These are phyloP conservation scores for Andrographis paniculata DNA, from an alignment of 305 asterid genomes.

Conservation along the genomic window DNA sequence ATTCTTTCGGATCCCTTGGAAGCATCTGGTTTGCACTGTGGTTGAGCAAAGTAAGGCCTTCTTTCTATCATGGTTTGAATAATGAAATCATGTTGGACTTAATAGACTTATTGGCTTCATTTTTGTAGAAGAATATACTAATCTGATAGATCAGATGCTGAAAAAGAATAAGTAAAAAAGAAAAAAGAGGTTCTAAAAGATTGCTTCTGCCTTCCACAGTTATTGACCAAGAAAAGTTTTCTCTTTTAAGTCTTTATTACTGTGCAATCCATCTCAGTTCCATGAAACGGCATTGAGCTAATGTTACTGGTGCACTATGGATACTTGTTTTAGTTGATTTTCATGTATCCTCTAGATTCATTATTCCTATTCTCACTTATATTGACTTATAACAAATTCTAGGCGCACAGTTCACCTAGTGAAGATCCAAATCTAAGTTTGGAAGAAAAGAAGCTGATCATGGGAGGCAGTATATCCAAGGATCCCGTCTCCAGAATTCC, in stretches of 20 bases:
- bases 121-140: no score
- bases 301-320: no score
- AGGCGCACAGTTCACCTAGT: constrained; percentile 85
- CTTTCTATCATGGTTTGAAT: constrained; percentile 13
- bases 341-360: no score
- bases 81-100: background rate
- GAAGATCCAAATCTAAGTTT: constrained; percentile 64
- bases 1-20: constrained; percentile 89
- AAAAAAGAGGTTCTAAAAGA: no score
- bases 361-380: background rate
- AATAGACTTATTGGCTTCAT: background rate
- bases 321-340: no score
- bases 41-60: constrained; percentile 76
- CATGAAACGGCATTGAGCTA: no score
- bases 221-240: no score
- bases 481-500: constrained; percentile 80
- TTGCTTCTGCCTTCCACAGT: no score
- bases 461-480: constrained; percentile 53
- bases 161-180: no score
- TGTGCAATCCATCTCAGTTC: no score
- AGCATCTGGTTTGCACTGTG: constrained; percentile 88
- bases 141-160: no score
- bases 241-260: no score
- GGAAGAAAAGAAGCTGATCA: constrained; percentile 59
- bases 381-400: constrained; percentile 12